These are phyloP conservation scores for Neoascochyta sp. DNA, from an alignment of 2,329 filamentous ascomycete species.

Conservation along the genomic window DNA sequence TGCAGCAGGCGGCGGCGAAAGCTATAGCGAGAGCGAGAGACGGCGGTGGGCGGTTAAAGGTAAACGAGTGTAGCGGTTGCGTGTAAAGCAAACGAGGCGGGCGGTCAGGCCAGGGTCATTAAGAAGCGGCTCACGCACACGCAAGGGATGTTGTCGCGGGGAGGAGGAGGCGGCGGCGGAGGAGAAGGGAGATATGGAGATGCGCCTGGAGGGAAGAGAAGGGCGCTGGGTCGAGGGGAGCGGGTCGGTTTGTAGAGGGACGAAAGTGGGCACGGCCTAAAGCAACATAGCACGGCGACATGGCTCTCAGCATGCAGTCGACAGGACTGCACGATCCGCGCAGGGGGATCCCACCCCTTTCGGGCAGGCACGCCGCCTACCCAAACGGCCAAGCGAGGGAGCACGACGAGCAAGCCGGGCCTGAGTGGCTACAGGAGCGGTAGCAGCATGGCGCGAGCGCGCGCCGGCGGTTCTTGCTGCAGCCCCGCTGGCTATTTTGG, in stretches of 20 bases:
- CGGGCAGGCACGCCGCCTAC: constrained; percentile 11
- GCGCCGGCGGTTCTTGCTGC: constrained; percentile 5
- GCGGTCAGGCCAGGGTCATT: constrained; percentile 14
- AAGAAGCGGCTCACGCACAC: constrained; percentile 12
- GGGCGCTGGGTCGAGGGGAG: constrained; percentile 14
- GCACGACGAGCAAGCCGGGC: constrained; percentile 6
- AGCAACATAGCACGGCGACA: constrained; percentile 1
- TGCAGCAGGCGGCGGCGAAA: not conserved
- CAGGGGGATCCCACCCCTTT: constrained; percentile 15
- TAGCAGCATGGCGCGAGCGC: constrained; percentile 4
- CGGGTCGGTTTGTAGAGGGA: constrained; percentile 23
- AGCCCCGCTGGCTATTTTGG: constrained; percentile 21
- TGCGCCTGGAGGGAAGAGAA: constrained; percentile 11
- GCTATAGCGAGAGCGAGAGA: too few relatives aligned
- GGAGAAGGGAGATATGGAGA: too few relatives aligned
- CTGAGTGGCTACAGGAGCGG: constrained; percentile 8
- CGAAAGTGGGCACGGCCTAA: too few relatives aligned
- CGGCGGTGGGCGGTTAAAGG: constrained; percentile 6
- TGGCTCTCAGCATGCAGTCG: constrained; percentile 1
- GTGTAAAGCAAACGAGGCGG: constrained; percentile 13
- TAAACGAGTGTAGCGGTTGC: constrained; percentile 28
- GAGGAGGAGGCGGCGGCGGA: constrained; percentile 13
- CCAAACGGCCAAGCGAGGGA: too few relatives aligned
- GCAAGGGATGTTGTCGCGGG: too few relatives aligned
- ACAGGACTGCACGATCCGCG: constrained; percentile 17